Percentiles rank a stretch among this genome's conserved stretches.
phyloP scores from a whole-genome alignment of 495 filamentous ascomycete species.

The Saxispiralis lemnorum region DNA sequence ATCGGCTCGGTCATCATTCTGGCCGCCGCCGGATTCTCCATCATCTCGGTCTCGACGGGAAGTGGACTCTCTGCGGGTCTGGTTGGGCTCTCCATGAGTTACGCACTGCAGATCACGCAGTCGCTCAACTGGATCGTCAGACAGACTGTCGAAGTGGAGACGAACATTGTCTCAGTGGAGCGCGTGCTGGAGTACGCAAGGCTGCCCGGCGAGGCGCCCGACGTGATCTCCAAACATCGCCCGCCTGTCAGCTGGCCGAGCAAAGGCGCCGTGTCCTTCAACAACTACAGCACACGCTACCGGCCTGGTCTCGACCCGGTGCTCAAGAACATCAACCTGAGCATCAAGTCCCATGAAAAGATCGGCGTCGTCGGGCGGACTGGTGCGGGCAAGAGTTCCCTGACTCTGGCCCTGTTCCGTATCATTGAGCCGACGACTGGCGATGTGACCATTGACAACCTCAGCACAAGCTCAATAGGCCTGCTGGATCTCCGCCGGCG shows the following conservation, averaged over 20 bases:
- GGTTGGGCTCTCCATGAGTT: conserved; percentile 92
- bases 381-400: conserved; percentile 87
- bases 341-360: conserved; percentile 92
- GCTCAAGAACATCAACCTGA: conserved; percentile 75
- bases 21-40: conserved; percentile 62
- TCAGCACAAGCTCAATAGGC: conserved; percentile 83
- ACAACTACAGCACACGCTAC: conserved; percentile 87
- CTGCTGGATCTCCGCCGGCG: conserved; percentile 74
- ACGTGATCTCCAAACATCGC: conserved; percentile 73
- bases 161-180: conserved; percentile 97
- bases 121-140: conserved; percentile 99
- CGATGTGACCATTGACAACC: conserved; percentile 67
- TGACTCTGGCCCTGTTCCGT: conserved; percentile 85
- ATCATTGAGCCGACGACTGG: conserved; percentile 79
- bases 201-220: conserved; percentile 86
- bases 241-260: conserved; percentile 85
- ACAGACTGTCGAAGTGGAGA: conserved; percentile 97
- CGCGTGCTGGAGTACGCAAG: conserved; percentile 89
- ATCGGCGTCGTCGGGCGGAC: conserved; percentile 94
- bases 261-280: conserved; percentile 75
- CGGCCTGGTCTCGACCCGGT: conserved; percentile 76
- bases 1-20: conserved; percentile 91
- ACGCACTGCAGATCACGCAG: conserved; percentile 89
- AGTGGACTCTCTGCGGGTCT: conserved; percentile 51
- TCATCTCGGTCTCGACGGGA: conserved; percentile 60